Conservation (phyloP, 768 basidiomycete genomes). For the Panellus pusillus region DNA sequence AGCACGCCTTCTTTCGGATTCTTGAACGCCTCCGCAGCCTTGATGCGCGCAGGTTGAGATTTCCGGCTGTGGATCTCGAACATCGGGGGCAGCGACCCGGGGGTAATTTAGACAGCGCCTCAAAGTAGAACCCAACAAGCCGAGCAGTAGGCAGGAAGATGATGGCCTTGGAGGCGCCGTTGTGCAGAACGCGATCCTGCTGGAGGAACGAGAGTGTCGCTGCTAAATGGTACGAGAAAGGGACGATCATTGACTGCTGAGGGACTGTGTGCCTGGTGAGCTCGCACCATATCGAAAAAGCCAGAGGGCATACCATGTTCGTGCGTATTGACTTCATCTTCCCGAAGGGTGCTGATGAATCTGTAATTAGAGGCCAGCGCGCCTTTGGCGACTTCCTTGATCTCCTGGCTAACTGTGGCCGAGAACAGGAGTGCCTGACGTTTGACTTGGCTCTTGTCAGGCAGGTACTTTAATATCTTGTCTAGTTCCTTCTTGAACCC, state of each 20-base stretch:
- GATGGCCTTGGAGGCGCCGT: slow-evolving; percentile 44
- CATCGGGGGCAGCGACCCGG: slow-evolving; percentile 34
- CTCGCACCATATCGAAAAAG: neutral
- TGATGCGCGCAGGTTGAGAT: slow-evolving; percentile 47
- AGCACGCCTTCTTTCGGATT: slow-evolving; percentile 43
- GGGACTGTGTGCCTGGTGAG: slow-evolving; percentile 31
- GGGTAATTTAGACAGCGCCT: slow-evolving; percentile 16
- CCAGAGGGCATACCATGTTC: slow-evolving; percentile 45
- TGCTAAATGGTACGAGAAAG: slow-evolving; percentile 42
- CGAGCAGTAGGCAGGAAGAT: slow-evolving; percentile 71
- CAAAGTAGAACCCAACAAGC: slow-evolving; percentile 18
- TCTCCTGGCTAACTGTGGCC: slow-evolving; percentile 73
- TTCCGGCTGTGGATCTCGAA: slow-evolving; percentile 61
- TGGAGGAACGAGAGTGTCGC: slow-evolving; percentile 40
- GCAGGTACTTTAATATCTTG: slow-evolving; percentile 51
- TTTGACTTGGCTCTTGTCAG: slow-evolving; percentile 46
- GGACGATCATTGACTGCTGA: slow-evolving; percentile 46
- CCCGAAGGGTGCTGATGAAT: slow-evolving; percentile 60
- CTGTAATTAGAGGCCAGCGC: slow-evolving; percentile 31
- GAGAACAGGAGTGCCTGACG: slow-evolving; percentile 72
- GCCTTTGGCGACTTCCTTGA: slow-evolving; percentile 43
- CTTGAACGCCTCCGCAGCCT: slow-evolving; percentile 51
- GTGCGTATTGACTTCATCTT: slow-evolving; percentile 61
- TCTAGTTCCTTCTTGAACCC: slow-evolving; percentile 71
- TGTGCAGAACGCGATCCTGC: slow-evolving; percentile 32